Percentiles rank a stretch among this genome's conserved stretches.
Evolutionary conservation across 192 early-diverging fungal genomes (phyloP).

Genomic region (Chytriomyces sp.): DNA sequence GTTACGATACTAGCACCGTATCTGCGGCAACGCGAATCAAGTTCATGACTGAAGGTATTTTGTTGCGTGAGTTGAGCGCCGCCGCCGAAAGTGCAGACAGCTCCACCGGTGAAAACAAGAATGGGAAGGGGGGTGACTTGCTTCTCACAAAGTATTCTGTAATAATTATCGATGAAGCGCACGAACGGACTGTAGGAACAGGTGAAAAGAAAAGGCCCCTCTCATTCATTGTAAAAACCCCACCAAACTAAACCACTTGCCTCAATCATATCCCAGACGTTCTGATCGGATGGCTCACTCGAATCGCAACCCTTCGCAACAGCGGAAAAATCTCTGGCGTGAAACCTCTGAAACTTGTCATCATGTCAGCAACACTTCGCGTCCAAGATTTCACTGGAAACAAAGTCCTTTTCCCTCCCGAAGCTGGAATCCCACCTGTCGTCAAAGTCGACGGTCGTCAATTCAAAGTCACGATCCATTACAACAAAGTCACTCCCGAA

Average conservation of each 20-base stretch:
- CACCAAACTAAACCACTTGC: too few relatives aligned
- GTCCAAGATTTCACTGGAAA: slow-evolving; percentile 95
- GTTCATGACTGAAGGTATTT: slow-evolving; percentile 99
- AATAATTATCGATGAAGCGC: slow-evolving; percentile 98
- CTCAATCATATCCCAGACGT: slow-evolving; percentile 64
- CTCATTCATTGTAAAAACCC: too few relatives aligned
- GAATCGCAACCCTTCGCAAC: slow-evolving; percentile 83
- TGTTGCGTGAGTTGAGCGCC: slow-evolving; percentile 84
- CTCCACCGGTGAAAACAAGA: not conserved
- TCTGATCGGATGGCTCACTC: slow-evolving; percentile 92
- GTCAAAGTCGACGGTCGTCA: slow-evolving; percentile 92
- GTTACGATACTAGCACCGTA: slow-evolving; percentile 84
- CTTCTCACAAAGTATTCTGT: slow-evolving; percentile 91
- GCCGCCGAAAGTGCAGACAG: slow-evolving; percentile 14
- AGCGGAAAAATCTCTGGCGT: slow-evolving; percentile 53
- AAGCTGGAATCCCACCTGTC: slow-evolving; percentile 70
- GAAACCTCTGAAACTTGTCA: slow-evolving; percentile 87
- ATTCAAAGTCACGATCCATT: slow-evolving; percentile 88
- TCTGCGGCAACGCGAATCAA: slow-evolving; percentile 83
- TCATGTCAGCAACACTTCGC: slow-evolving; percentile 98
- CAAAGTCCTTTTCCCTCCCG: slow-evolving; percentile 69
- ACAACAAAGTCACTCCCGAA: slow-evolving; percentile 89
- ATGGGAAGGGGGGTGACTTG: slow-evolving; percentile 66
- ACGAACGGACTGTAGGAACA: slow-evolving; percentile 96
- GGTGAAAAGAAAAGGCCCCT: too few relatives aligned